A percentile compares a stretch with the other conserved stretches of the same genome.
Conservation (phyloP, 345 rosid genomes). For the Camelina hispida region DNA sequence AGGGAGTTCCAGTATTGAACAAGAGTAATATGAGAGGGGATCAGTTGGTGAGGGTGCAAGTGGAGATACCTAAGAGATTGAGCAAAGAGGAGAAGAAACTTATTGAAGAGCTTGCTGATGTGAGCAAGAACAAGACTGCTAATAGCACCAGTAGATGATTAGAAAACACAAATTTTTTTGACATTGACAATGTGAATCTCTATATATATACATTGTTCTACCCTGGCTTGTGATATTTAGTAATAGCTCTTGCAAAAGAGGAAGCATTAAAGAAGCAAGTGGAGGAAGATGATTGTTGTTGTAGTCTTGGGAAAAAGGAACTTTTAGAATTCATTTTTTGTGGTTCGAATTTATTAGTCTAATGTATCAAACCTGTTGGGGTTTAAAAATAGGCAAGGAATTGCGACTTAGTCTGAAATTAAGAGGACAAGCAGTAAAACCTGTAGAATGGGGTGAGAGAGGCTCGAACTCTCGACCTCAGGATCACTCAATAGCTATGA, state of each 20-base stretch:
- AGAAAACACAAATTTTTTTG: conserved; percentile 29
- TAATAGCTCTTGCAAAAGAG: conserved; percentile 7
- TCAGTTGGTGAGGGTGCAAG: conserved; percentile 96
- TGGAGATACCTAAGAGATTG: conserved; percentile 94
- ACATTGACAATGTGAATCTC: conserved; percentile 33
- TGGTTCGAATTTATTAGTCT: not conserved
- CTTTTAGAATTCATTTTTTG: not conserved
- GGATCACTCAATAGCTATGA: conserved; percentile 62
- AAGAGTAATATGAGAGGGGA: conserved; percentile 91
- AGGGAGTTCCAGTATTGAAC: conserved; percentile 89
- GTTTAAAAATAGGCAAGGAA: not conserved
- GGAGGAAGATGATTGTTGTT: conserved; percentile 29
- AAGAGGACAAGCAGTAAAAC: no score
- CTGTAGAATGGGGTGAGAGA: conserved; percentile 69
- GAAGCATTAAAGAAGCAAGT: not conserved
- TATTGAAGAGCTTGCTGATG: conserved; percentile 83
- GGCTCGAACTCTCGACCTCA: conserved; percentile 98
- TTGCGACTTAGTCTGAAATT: no score
- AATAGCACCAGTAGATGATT: conserved; percentile 57
- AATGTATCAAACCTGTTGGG: not conserved
- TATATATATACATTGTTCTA: conserved; percentile 26
- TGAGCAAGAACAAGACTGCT: conserved; percentile 85
- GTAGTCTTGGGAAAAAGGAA: not conserved
- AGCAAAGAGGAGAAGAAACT: conserved; percentile 90
- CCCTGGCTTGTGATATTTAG: conserved; percentile 16